phyloP scores from a whole-genome alignment of 805 yeast species.

The Blastobotrys mokoenaii region DNA sequence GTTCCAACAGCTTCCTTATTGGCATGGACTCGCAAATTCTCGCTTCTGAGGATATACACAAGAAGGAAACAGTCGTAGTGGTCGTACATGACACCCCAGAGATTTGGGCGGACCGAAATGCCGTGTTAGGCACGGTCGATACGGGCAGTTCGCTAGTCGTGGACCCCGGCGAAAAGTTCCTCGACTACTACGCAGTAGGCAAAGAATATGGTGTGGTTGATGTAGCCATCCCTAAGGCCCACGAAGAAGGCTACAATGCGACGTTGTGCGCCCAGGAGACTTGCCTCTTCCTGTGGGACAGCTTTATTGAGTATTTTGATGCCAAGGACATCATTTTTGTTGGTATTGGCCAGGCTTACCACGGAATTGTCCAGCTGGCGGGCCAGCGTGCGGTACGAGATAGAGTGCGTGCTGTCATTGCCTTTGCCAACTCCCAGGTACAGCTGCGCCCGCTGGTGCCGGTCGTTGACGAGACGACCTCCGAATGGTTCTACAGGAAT shows the following conservation, averaged over 20 bases:
- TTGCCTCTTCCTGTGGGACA: slow-evolving; percentile 79
- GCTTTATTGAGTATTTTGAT: slow-evolving; percentile 69
- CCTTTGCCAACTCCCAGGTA: slow-evolving; percentile 53
- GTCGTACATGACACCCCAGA: slow-evolving; percentile 88
- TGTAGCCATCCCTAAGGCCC: slow-evolving; percentile 61
- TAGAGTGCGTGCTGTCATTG: slow-evolving; percentile 61
- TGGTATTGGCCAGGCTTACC: slow-evolving; percentile 85
- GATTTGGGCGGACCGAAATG: slow-evolving; percentile 80
- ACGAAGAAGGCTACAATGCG: slow-evolving; percentile 42
- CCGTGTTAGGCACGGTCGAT: slow-evolving; percentile 69
- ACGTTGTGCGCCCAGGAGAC: slow-evolving; percentile 68
- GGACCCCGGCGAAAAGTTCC: slow-evolving; percentile 60
- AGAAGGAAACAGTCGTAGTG: slow-evolving; percentile 52
- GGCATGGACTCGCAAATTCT: slow-evolving; percentile 56
- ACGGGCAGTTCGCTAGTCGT: slow-evolving; percentile 50
- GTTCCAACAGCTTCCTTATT: slow-evolving; percentile 21
- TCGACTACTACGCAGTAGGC: too few relatives aligned
- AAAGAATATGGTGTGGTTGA: slow-evolving; percentile 74
- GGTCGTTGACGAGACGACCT: slow-evolving; percentile 77
- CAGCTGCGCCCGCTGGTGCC: slow-evolving; percentile 75
- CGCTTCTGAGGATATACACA: slow-evolving; percentile 61
- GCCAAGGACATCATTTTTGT: slow-evolving; percentile 66
- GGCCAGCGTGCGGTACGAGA: slow-evolving; percentile 70
- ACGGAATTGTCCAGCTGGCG: slow-evolving; percentile 75
- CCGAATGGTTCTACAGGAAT: slow-evolving; percentile 86